Evolutionary conservation across 129 eudicot species (phyloP), one percentile per base, ranked within the genome.

Genomic region (Oenanthe sinensis): DNA sequence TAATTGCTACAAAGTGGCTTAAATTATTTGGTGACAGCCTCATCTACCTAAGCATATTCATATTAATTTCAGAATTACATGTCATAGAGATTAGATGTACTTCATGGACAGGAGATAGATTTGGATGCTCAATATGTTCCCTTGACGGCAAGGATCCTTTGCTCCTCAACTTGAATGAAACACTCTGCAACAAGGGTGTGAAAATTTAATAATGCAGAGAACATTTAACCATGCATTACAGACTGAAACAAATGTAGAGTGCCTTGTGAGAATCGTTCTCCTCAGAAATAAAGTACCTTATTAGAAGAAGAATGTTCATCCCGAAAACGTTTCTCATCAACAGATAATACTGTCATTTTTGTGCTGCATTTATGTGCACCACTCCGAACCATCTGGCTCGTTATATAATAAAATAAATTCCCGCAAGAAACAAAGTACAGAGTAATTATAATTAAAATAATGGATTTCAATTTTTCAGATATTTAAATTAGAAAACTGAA

Each of bases 351-450:
- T 30, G 78, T 72, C 58, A 83, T 49, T 72, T 86, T 86, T 79
- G 80, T 76, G 37, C 90, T 75, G 77, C 95, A 93, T 85, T 84
- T 91, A 82, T 92, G 96, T 46, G 88, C 96, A 52, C 97, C 97
- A 78, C 81, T 87, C 12, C 48, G 96, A 71, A 93, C 98, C 98
- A 93, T 91, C 98, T 93, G 82, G 45, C 58, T 55, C 76, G 77
- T 48, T 84, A 84, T 75, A 79, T 48, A 43, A 39, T 74, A 47
- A 60, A 36, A 58, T 28, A 24, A 72, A 16, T n/a, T 16, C 30
- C 76, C 17, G 2, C 10, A 55, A 19, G 24, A 55, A 22, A 26
- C 39, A 5, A 13, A 79, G 49, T 58, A 49, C 0, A 16, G 42
- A 58, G 49, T 36, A 48, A 40, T 40, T 55, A 36, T 17, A 50